These are phyloP conservation scores for Tulasnella sp. DNA, from an alignment of 768 basidiomycete genomes.

Conservation along the genomic window DNA sequence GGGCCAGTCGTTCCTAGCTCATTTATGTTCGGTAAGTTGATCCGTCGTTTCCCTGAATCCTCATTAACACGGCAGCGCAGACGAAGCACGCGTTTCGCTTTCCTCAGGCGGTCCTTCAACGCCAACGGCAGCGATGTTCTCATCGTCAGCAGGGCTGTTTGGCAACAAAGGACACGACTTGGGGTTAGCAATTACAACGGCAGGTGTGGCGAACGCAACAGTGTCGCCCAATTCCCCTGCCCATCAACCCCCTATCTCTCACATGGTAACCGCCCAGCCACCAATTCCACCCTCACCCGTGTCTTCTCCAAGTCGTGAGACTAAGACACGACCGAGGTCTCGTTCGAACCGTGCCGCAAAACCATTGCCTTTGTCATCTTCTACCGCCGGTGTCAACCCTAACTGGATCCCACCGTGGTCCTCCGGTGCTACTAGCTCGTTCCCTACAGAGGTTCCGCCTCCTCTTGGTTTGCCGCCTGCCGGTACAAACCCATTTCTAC, in stretches of 20 bases:
- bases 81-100: neutral
- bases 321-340: slow-evolving; percentile 2
- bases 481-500: neutral
- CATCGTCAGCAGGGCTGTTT: neutral
- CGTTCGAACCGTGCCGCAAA: slow-evolving; percentile 12
- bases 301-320: neutral
- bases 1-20: neutral
- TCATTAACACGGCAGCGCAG: neutral
- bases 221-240: neutral
- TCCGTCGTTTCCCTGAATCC: neutral
- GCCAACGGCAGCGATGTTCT: slow-evolving; percentile 6
- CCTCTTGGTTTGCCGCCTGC: neutral
- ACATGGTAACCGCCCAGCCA: too few species aligned
- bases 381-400: neutral
- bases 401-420: slow-evolving; percentile 13
- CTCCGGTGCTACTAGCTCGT: too few species aligned
- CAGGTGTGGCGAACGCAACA: neutral
- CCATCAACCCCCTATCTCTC: neutral
- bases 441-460: too few species aligned
- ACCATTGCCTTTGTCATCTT: slow-evolving; percentile 1
- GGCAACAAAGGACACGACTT: neutral
- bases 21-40: neutral
- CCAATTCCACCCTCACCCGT: too few species aligned
- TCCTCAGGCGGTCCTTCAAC: neutral
- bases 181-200: neutral